Percentiles rank a stretch among this genome's conserved stretches.
These are phyloP conservation scores for Lactarius evosmus DNA, from an alignment of 768 basidiomycete species.

Conservation along the genomic window DNA sequence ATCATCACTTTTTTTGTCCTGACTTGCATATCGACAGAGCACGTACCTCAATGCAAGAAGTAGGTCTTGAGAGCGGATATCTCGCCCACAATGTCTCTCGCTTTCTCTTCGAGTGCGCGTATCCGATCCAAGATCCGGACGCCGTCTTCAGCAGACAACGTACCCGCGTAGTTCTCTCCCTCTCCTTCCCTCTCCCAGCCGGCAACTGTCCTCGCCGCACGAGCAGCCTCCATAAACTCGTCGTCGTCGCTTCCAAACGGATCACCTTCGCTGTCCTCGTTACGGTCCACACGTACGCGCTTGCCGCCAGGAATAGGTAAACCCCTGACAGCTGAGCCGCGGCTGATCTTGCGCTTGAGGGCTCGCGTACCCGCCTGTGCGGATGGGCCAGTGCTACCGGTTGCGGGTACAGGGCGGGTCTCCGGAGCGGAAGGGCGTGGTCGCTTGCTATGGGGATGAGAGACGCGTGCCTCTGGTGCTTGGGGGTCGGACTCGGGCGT, in stretches of 20 bases:
- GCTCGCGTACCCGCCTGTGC: slow-evolving; percentile 16
- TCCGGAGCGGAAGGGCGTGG: slow-evolving; percentile 14
- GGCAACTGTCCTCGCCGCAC: slow-evolving; percentile 12
- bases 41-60: slow-evolving; percentile 24
- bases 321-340: slow-evolving; percentile 14
- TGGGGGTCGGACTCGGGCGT: slow-evolving; percentile 23
- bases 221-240: slow-evolving; percentile 25
- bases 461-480: slow-evolving; percentile 4
- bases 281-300: slow-evolving; percentile 21
- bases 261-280: slow-evolving; percentile 22
- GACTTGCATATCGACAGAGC: not conserved
- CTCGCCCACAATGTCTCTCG: slow-evolving; percentile 25
- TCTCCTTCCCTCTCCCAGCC: slow-evolving; percentile 19
- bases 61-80: slow-evolving; percentile 26
- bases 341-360: slow-evolving; percentile 23
- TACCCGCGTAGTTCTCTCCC: slow-evolving; percentile 11
- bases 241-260: slow-evolving; percentile 25
- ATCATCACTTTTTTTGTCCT: not conserved
- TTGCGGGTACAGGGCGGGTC: not conserved
- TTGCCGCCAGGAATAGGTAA: slow-evolving; percentile 5
- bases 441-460: slow-evolving; percentile 11
- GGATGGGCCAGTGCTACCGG: slow-evolving; percentile 14
- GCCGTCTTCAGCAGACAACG: slow-evolving; percentile 18
- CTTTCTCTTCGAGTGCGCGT: slow-evolving; percentile 24
- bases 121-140: slow-evolving; percentile 22